Evolutionary conservation across 1,139 yeast genomes (phyloP), one percentile per base, ranked within the genome.

Genomic region (Pichia sp.): DNA sequence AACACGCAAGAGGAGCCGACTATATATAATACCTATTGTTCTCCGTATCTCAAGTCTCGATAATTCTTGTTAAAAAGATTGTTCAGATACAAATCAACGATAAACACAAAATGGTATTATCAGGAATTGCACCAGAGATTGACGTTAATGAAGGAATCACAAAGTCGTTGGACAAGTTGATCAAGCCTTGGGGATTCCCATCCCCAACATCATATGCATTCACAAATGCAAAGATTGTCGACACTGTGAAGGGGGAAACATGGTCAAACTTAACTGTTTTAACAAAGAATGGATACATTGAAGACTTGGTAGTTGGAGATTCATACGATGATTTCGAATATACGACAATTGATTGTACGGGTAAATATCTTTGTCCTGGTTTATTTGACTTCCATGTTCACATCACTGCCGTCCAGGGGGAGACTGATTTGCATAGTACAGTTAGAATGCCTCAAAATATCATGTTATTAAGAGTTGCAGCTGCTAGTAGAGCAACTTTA

Each of bases 331-430:
- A 27, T 17, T 28, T 28, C 4, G 40, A 46, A 12, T 28, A 45
- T 11, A 42, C 21, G n/a, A 39, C 42, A 3, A 39, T 60, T 34
- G 65, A 60, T 34, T 57, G 60, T 40, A 30, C 48, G 6, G 64
- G 63, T 3, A 56, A 55, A 24, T 59, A 40, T 43, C 31, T 61
- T 17, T 56, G 58, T 47, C 64, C 64, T 9, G 64, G 64, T 2
- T 46, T 61, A 12, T 53, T 60, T 32, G 64, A 61, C 41, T 55
- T 56, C 34, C 64, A 59, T 46, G 60, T 61, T 20, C 65, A 61
- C 41, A 49, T 56, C 18, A 47, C 51, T 34, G 33, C 54, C n/a
- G 57, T 61, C 20, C 63, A 62, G 17, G 63, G 64, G 20, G 63
- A 61, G 34, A 35, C 50, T 0, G 59, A 51, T 30, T 48, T 60